These are phyloP conservation scores for Scopulariopsis brevicaulis DNA, from an alignment of 2,329 filamentous ascomycete genomes.

Conservation along the genomic window DNA sequence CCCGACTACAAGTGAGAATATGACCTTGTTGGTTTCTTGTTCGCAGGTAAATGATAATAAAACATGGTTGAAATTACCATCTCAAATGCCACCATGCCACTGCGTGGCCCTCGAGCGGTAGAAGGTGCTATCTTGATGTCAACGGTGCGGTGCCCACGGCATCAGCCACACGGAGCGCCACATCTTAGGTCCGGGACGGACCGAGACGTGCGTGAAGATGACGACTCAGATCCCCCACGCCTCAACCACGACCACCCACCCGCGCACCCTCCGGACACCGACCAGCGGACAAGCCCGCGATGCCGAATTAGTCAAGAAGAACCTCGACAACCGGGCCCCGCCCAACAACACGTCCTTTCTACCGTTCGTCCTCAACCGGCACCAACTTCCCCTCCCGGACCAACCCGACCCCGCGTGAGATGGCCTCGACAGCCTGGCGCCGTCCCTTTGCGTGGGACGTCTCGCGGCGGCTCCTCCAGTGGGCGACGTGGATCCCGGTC, in stretches of 20 bases:
- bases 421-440: background rate
- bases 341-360: background rate
- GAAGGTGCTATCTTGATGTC: background rate
- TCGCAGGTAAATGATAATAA: too few relatives aligned
- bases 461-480: constrained; percentile 1
- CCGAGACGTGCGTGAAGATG: background rate
- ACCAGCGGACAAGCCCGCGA: background rate
- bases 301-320: background rate
- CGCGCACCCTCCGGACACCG: background rate
- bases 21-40: too few relatives aligned
- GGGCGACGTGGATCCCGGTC: constrained; percentile 41
- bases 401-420: background rate
- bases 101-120: background rate
- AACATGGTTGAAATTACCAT: too few relatives aligned
- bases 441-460: constrained; percentile 2
- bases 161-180: background rate
- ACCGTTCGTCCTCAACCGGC: background rate
- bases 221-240: background rate
- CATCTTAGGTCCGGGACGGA: background rate
- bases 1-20: too few relatives aligned
- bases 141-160: background rate
- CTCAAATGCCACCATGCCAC: too few relatives aligned
- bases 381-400: background rate
- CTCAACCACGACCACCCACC: background rate
- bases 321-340: background rate